Percentiles rank a stretch among this genome's conserved stretches.
phyloP scores from a whole-genome alignment of 345 rosid genomes.

The Pelargonium nanum region DNA sequence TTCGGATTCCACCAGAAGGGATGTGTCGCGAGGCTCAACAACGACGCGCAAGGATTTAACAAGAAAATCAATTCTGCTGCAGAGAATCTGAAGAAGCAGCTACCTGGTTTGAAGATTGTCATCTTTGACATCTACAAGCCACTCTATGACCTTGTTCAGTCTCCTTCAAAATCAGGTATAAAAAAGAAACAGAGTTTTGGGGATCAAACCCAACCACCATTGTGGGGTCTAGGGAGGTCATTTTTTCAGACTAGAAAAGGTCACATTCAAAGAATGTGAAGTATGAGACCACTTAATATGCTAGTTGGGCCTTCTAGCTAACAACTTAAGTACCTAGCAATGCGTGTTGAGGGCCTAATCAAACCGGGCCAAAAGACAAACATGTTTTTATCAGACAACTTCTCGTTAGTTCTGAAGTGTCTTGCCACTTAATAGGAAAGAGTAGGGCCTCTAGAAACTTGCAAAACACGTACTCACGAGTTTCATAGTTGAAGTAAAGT shows the following conservation, averaged over 20 bases:
- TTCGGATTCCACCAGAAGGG: slow-evolving; percentile 54
- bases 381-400: no score
- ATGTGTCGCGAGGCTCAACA: slow-evolving; percentile 56
- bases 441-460: no score
- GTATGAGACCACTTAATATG: background rate
- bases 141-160: slow-evolving; percentile 45
- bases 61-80: slow-evolving; percentile 56
- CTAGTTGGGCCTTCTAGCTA: background rate
- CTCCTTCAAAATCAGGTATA: slow-evolving; percentile 54
- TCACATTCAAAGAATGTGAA: no score
- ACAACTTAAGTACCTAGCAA: background rate
- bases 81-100: slow-evolving; percentile 51
- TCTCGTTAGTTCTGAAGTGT: no score
- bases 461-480: no score
- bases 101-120: slow-evolving; percentile 62
- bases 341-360: no score
- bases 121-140: slow-evolving; percentile 73
- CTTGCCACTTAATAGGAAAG: no score
- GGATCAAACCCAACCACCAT: background rate
- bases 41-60: slow-evolving; percentile 64
- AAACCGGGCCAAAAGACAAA: no score
- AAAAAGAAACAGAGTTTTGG: background rate
- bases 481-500: no score
- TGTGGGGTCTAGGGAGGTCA: no score
- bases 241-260: no score